Evolutionary conservation across 495 filamentous ascomycete genomes (phyloP).

Genomic region (Podospora pseudocomata): DNA sequence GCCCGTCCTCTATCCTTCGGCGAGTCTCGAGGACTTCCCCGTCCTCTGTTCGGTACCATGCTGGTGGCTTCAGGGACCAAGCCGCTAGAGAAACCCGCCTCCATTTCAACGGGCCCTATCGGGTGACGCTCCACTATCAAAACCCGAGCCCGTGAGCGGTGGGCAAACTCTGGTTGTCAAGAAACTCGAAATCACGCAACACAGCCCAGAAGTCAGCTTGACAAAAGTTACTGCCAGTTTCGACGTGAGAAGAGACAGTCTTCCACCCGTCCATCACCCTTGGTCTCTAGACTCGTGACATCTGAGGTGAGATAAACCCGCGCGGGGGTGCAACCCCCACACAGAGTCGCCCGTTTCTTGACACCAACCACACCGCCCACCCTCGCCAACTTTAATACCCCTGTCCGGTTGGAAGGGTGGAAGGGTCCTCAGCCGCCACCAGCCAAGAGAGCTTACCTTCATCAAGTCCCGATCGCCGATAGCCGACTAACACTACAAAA

Average conservation of each 20-base stretch:
- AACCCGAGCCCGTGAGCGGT: not conserved
- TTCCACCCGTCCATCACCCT: too few relatives aligned
- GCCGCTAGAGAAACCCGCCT: not conserved
- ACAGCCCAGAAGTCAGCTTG: not conserved
- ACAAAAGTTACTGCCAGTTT: not conserved
- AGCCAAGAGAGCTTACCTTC: slow-evolving; percentile 4
- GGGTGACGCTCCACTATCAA: not conserved
- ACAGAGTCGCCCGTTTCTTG: not conserved
- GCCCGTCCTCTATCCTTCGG: too few relatives aligned
- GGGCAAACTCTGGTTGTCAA: not conserved
- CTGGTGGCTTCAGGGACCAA: slow-evolving; percentile 5
- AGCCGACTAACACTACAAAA: not conserved
- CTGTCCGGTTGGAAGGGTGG: not conserved
- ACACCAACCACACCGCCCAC: not conserved
- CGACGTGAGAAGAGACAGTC: not conserved
- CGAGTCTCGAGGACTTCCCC: too few relatives aligned
- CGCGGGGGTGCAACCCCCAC: not conserved
- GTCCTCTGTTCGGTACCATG: not conserved
- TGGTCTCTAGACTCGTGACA: not conserved
- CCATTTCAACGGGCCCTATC: not conserved
- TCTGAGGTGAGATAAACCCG: not conserved
- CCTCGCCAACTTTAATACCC: not conserved
- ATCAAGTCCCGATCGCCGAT: slow-evolving; percentile 7
- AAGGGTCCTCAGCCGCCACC: not conserved
- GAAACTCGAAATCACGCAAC: not conserved